Percentiles rank a stretch among this genome's conserved stretches.
Evolutionary conservation across 495 filamentous ascomycete species (phyloP).

Genomic region (Xylona heveae): DNA sequence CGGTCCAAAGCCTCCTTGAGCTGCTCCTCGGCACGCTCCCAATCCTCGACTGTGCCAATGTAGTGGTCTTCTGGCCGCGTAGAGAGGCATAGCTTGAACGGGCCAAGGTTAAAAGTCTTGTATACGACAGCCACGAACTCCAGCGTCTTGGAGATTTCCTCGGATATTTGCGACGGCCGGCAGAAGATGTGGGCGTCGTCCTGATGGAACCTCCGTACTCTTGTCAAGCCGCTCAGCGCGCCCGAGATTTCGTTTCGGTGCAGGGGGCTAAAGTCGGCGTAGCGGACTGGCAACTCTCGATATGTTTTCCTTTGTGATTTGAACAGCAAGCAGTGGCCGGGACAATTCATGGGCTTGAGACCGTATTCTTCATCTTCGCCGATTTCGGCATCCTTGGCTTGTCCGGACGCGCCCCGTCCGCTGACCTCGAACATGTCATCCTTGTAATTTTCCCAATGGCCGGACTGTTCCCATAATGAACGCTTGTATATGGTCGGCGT

Average conservation of each 20-base stretch:
- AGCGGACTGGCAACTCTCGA: conserved; percentile 69
- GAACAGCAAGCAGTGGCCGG: conserved; percentile 83
- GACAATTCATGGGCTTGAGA: conserved; percentile 94
- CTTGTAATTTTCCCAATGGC: conserved; percentile 85
- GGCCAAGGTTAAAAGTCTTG: conserved; percentile 46
- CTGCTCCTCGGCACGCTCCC: conserved; percentile 60
- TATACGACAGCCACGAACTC: conserved; percentile 68
- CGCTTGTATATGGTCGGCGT: conserved; percentile 90
- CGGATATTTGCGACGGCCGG: conserved; percentile 56
- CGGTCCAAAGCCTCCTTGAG: conserved; percentile 45
- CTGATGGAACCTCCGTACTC: conserved; percentile 85
- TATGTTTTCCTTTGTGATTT: conserved; percentile 49
- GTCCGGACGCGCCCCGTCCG: conserved; percentile 30
- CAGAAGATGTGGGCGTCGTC: conserved; percentile 96
- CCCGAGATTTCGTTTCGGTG: conserved; percentile 85
- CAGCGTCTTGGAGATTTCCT: conserved; percentile 59
- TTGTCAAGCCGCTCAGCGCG: conserved; percentile 64
- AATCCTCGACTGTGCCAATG: conserved; percentile 61
- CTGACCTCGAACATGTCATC: conserved; percentile 90
- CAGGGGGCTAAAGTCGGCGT: conserved; percentile 80
- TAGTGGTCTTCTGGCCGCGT: conserved; percentile 57
- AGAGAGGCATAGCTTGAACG: conserved; percentile 59
- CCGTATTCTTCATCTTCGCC: conserved; percentile 64
- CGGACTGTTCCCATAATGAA: conserved; percentile 70
- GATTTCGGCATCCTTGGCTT: conserved; percentile 14